Evolutionary conservation across 306 rosid genomes (phyloP).

Genomic region (Senna siamea): DNA sequence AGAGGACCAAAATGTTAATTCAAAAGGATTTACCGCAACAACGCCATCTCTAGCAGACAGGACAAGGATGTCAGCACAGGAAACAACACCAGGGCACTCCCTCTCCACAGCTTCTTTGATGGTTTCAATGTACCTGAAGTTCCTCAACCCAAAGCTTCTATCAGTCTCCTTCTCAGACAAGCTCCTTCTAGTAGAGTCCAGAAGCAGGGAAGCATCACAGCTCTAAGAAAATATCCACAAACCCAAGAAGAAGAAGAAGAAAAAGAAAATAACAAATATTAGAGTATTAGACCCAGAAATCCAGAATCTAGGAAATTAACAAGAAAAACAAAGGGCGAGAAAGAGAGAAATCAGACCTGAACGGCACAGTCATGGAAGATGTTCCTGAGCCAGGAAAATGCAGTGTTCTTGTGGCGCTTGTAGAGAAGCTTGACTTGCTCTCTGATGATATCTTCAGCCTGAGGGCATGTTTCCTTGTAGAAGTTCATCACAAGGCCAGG

Average conservation of each 20-base stretch:
- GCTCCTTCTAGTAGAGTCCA: conserved; percentile 83
- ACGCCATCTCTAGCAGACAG: conserved; percentile 92
- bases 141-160: conserved; percentile 95
- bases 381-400: conserved; percentile 97
- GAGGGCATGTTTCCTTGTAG: conserved; percentile 90
- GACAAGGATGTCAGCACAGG: conserved; percentile 93
- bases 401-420: conserved; percentile 99
- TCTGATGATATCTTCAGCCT: conserved; percentile 85
- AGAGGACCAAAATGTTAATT: no score
- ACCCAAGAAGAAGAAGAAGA: no score
- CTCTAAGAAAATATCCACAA: conserved; percentile 45
- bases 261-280: no score
- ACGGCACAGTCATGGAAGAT: conserved; percentile 97
- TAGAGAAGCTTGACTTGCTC: conserved; percentile 93
- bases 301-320: no score
- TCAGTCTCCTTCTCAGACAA: conserved; percentile 94
- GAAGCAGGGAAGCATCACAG: conserved; percentile 89
- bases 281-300: neutral
- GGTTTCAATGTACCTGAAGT: conserved; percentile 89
- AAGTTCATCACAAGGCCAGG: conserved; percentile 73
- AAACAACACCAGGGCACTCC: conserved; percentile 93
- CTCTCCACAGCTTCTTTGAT: conserved; percentile 93
- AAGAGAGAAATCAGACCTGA: conserved; percentile 49
- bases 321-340: no score
- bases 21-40: conserved; percentile 54